These are phyloP conservation scores for Gremmenia infestans DNA, from an alignment of 2,329 filamentous ascomycete genomes.

Conservation along the genomic window DNA sequence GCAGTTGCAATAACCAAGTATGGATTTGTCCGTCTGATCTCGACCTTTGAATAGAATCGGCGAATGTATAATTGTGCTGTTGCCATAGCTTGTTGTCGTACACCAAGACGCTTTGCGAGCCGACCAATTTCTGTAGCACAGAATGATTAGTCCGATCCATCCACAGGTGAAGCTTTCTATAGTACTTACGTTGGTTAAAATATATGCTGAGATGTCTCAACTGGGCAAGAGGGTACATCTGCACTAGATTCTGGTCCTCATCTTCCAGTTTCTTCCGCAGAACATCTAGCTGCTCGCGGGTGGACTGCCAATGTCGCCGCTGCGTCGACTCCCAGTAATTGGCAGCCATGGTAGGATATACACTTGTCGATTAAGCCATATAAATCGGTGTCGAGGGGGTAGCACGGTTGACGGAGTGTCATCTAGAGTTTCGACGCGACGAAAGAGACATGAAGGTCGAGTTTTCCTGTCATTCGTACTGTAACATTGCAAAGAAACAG, in stretches of 20 bases:
- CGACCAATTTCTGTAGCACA: conserved; percentile 65
- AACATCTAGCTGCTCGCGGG: conserved; percentile 70
- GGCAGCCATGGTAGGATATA: conserved; percentile 35
- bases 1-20: conserved; percentile 91
- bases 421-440: too few species aligned
- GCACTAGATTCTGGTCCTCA: conserved; percentile 66
- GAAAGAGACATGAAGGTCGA: too few species aligned
- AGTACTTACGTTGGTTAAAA: conserved; percentile 74
- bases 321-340: conserved; percentile 98
- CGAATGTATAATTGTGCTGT: conserved; percentile 94
- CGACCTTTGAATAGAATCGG: conserved; percentile 85
- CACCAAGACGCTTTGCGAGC: conserved; percentile 75
- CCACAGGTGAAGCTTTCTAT: neutral
- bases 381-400: too few species aligned
- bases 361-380: neutral
- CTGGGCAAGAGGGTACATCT: conserved; percentile 78
- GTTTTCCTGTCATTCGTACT: too few species aligned
- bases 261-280: conserved; percentile 74
- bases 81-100: conserved; percentile 87
- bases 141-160: neutral
- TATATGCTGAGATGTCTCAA: conserved; percentile 81
- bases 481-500: too few species aligned
- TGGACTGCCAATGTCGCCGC: conserved; percentile 84
- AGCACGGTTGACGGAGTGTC: too few species aligned
- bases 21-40: conserved; percentile 88